Conservation (phyloP, 768 basidiomycete species). For the Coprinopsis cinerea region DNA sequence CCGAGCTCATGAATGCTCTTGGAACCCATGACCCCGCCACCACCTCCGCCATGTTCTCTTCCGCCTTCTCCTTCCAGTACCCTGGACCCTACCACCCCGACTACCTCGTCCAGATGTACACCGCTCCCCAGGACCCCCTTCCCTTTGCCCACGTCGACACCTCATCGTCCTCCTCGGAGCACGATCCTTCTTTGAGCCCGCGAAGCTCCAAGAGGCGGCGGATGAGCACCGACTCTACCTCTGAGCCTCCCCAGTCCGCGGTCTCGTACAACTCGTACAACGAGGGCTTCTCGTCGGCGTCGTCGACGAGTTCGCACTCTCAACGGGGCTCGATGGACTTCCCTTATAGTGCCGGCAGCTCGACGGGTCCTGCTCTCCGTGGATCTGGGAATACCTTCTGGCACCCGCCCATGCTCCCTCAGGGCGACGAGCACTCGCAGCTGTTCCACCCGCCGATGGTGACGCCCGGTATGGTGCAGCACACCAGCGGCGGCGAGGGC, state of each 20-base stretch:
- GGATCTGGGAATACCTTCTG: constrained; percentile 63
- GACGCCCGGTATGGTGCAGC: constrained; percentile 23
- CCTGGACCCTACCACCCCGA: constrained; percentile 77
- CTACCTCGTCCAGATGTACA: constrained; percentile 51
- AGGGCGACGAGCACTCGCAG: constrained; percentile 28
- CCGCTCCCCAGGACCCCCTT: constrained; percentile 42
- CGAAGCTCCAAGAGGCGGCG: constrained; percentile 62
- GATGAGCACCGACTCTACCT: constrained; percentile 57
- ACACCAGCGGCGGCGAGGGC: not conserved
- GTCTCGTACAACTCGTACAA: constrained; percentile 59
- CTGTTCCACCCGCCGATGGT: constrained; percentile 38
- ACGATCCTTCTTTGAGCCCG: constrained; percentile 35
- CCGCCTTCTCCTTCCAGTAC: constrained; percentile 39
- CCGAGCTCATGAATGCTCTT: constrained; percentile 47
- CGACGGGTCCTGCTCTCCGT: constrained; percentile 40
- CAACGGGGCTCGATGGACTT: constrained; percentile 64
- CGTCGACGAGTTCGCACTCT: constrained; percentile 51
- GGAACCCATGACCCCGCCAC: constrained; percentile 25
- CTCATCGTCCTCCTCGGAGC: constrained; percentile 26
- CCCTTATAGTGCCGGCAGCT: constrained; percentile 39
- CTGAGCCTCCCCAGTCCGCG: constrained; percentile 55
- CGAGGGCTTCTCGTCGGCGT: constrained; percentile 55
- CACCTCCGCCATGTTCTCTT: constrained; percentile 20
- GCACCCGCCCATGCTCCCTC: constrained; percentile 73
- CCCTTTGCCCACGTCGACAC: constrained; percentile 30